phyloP scores from a whole-genome alignment of 2,329 filamentous ascomycete genomes.

The Bertia moriformis region DNA sequence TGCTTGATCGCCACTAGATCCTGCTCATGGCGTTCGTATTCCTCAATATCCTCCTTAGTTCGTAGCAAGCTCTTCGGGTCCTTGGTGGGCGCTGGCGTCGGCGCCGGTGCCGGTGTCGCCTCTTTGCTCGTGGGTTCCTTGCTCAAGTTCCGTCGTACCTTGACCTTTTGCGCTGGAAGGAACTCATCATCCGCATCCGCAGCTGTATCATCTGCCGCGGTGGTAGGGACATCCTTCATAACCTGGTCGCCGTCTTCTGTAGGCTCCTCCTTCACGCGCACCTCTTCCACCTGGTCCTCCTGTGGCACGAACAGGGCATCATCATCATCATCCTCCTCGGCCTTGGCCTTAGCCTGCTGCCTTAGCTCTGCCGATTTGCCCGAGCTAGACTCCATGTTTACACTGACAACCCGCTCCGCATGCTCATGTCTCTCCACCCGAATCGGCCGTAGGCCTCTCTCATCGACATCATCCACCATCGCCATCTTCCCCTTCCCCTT shows the following conservation, averaged over 20 bases:
- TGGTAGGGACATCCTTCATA: conserved; percentile 21
- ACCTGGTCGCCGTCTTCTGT: conserved; percentile 4
- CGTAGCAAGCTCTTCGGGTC: background rate
- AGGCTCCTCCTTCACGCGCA: background rate
- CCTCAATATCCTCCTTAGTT: conserved; percentile 3
- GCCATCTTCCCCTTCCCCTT: conserved; percentile 17
- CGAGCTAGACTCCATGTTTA: conserved; percentile 35
- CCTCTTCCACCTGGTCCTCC: background rate
- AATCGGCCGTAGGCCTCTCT: conserved; percentile 27
- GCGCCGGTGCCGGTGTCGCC: background rate
- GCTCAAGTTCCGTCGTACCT: conserved; percentile 15
- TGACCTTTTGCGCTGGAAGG: conserved; percentile 16
- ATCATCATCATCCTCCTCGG: conserved; percentile 4
- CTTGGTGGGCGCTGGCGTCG: conserved; percentile 1
- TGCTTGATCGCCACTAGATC: conserved; percentile 19
- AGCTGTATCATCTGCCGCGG: conserved; percentile 24
- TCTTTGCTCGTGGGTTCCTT: conserved; percentile 7
- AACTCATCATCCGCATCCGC: conserved; percentile 25
- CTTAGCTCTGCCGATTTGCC: conserved; percentile 24
- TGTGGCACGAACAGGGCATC: background rate
- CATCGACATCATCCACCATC: conserved; percentile 4
- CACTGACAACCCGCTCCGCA: conserved; percentile 32
- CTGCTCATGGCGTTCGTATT: conserved; percentile 19
- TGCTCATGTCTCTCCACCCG: conserved; percentile 40
- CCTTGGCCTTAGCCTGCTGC: conserved; percentile 15